Percentiles rank a stretch among this genome's conserved stretches.
Evolutionary conservation across 345 rosid genomes (phyloP).

Genomic region (Populus euphratica): DNA sequence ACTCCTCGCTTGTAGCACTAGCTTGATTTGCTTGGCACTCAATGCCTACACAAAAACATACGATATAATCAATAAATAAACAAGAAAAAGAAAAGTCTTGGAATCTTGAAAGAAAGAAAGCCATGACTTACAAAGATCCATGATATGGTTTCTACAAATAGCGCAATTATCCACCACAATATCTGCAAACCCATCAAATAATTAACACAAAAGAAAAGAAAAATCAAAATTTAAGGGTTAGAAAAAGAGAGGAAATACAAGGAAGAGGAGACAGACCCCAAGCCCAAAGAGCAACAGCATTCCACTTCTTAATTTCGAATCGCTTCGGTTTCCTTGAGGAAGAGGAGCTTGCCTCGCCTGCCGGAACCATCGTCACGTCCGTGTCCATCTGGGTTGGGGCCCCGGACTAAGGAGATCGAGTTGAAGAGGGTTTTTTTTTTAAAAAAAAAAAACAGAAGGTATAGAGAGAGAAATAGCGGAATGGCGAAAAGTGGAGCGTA

Average conservation of each 20-base stretch:
- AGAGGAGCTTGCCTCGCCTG: conserved; percentile 51
- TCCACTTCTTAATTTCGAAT: conserved; percentile 94
- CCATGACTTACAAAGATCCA: conserved; percentile 78
- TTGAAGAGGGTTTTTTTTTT: background rate
- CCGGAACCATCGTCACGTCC: conserved; percentile 78
- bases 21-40: conserved; percentile 97
- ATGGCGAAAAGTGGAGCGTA: background rate
- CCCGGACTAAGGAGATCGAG: background rate
- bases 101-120: background rate
- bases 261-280: conserved; percentile 52
- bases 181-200: conserved; percentile 39
- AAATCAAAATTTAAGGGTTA: conserved; percentile 1
- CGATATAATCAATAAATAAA: background rate
- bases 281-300: conserved; percentile 92
- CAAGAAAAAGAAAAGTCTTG: background rate
- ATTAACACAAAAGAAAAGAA: background rate
- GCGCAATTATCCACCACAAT: conserved; percentile 95
- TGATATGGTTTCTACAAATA: conserved; percentile 92
- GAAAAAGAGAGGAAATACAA: background rate
- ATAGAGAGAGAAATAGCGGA: background rate
- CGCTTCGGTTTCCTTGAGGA: conserved; percentile 72
- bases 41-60: conserved; percentile 46
- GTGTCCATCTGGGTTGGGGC: conserved; percentile 40
- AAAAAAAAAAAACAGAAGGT: too few species aligned
- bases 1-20: conserved; percentile 89